Conservation (phyloP, 192 early-diverging fungal species). For the Coemansia sp. region DNA sequence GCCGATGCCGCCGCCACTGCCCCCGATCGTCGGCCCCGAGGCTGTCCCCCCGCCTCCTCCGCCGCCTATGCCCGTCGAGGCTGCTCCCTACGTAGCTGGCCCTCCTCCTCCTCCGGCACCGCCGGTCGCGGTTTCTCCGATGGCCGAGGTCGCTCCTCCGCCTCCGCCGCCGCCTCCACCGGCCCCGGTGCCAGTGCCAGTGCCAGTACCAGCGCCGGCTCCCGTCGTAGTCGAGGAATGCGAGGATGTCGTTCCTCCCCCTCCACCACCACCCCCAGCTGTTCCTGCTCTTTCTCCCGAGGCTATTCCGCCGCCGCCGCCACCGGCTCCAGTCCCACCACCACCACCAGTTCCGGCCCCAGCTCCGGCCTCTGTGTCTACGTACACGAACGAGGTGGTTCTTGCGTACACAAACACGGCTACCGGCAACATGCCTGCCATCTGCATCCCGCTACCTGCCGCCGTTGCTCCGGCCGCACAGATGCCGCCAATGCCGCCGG, state of each 20-base stretch:
- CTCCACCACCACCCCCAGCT: neutral
- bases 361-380: conserved; percentile 6
- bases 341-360: conserved; percentile 3
- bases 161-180: neutral
- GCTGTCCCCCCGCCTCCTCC: conserved; percentile 8
- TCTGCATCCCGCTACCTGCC: conserved; percentile 43
- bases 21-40: conserved; percentile 17
- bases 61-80: conserved; percentile 9
- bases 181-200: neutral
- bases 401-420: conserved; percentile 48
- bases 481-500: conserved; percentile 11
- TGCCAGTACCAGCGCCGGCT: conserved; percentile 8
- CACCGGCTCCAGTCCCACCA: conserved; percentile 8
- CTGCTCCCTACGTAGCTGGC: conserved; percentile 15
- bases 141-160: neutral
- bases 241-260: neutral
- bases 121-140: no score
- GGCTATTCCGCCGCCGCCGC: conserved; percentile 15
- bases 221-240: neutral
- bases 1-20: conserved; percentile 9
- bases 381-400: conserved; percentile 23
- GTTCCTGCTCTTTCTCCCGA: neutral
- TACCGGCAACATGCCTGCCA: conserved; percentile 41
- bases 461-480: conserved; percentile 18
- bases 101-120: conserved; percentile 9